A percentile compares a stretch with the other conserved stretches of the same genome.
phyloP scores from a whole-genome alignment of 1,284 basidiomycete genomes.

The Inonotus hispidus region DNA sequence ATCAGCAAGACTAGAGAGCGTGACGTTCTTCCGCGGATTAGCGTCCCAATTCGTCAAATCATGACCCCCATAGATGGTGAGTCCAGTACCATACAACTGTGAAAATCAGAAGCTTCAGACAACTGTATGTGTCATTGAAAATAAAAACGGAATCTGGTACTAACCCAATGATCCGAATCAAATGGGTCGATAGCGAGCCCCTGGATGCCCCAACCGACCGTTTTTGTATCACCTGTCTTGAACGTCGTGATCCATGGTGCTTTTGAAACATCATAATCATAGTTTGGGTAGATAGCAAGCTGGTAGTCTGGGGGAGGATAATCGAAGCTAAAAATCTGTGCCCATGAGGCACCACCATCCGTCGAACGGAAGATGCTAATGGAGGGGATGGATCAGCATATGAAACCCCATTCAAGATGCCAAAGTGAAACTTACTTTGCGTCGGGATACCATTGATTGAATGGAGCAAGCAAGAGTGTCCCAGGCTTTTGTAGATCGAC shows the following conservation, averaged over 20 bases:
- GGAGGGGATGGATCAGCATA: not conserved
- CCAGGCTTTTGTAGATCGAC: slow-evolving; percentile 25
- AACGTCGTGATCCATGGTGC: slow-evolving; percentile 22
- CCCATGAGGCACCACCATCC: slow-evolving; percentile 20
- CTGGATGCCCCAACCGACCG: slow-evolving; percentile 24
- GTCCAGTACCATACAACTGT: slow-evolving; percentile 23
- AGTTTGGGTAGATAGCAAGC: slow-evolving; percentile 20
- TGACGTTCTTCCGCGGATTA: slow-evolving; percentile 21
- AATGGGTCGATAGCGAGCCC: slow-evolving; percentile 23
- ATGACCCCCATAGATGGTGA: slow-evolving; percentile 21
- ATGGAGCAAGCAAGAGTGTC: slow-evolving; percentile 23
- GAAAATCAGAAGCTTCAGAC: too few relatives aligned
- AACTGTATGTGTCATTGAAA: too few relatives aligned
- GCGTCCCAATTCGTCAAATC: slow-evolving; percentile 25
- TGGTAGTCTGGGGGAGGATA: slow-evolving; percentile 19
- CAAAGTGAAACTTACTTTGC: slow-evolving; percentile 7
- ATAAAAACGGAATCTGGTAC: too few relatives aligned
- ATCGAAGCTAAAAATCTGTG: slow-evolving; percentile 17
- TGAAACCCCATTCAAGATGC: not conserved
- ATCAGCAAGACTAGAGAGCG: slow-evolving; percentile 23
- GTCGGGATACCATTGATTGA: slow-evolving; percentile 24
- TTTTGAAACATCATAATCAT: slow-evolving; percentile 23
- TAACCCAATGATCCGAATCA: slow-evolving; percentile 23
- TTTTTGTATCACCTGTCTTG: slow-evolving; percentile 20
- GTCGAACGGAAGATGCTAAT: slow-evolving; percentile 22